Conservation (phyloP, 768 basidiomycete species). For the Lactifluus pinguis region DNA sequence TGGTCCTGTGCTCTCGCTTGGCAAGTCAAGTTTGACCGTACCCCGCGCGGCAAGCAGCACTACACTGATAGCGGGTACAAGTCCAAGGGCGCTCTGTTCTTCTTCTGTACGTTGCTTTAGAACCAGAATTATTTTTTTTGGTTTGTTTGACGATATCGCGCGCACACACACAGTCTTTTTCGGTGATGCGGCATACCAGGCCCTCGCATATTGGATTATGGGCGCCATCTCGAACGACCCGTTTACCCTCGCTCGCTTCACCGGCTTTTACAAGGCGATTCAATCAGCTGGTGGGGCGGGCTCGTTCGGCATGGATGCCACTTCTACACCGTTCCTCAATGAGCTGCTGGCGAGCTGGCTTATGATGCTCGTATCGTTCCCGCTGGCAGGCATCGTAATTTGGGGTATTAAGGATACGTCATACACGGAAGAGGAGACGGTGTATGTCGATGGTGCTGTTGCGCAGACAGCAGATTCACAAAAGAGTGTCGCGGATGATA, state of each 20-base stretch:
- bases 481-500: not conserved
- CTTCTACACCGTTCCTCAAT: constrained; percentile 34
- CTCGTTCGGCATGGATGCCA: constrained; percentile 39
- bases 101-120: constrained; percentile 29
- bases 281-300: constrained; percentile 32
- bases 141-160: not conserved
- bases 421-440: constrained; percentile 29
- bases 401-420: constrained; percentile 31
- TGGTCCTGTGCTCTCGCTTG: constrained; percentile 34
- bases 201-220: constrained; percentile 34
- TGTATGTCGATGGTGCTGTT: constrained; percentile 24
- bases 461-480: constrained; percentile 1
- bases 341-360: constrained; percentile 32
- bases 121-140: not conserved
- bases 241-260: constrained; percentile 35
- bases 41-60: constrained; percentile 21
- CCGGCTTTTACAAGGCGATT: constrained; percentile 37
- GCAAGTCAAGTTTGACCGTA: constrained; percentile 33
- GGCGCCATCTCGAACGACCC: constrained; percentile 37
- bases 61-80: constrained; percentile 27
- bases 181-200: constrained; percentile 30
- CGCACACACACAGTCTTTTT: constrained; percentile 30
- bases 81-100: constrained; percentile 32
- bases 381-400: constrained; percentile 28
- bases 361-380: constrained; percentile 30